Percentiles rank a stretch among this genome's conserved stretches.
These are phyloP conservation scores for Trypanosoma melophagium DNA, from an alignment of 208 protist genomes.

Conservation along the genomic window DNA sequence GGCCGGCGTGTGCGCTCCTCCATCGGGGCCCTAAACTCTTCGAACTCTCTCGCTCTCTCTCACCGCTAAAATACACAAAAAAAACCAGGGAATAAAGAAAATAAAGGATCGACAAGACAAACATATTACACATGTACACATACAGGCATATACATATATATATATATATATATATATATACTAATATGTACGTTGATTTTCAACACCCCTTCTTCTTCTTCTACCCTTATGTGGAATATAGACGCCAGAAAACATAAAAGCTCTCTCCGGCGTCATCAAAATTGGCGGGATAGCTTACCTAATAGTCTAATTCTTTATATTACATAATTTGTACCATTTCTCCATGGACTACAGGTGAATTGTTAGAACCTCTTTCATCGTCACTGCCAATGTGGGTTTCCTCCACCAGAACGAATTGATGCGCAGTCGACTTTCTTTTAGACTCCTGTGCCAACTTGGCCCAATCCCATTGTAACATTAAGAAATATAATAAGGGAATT, in stretches of 20 bases:
- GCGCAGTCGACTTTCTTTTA: not conserved
- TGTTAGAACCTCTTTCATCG: not conserved
- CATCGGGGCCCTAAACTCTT: not conserved
- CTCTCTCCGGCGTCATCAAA: too few species aligned
- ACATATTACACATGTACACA: too few species aligned
- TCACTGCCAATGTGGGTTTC: not conserved
- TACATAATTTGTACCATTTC: not conserved
- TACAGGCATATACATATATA: too few species aligned
- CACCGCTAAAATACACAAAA: not conserved
- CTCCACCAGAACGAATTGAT: constrained; percentile 8
- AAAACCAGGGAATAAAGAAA: too few species aligned
- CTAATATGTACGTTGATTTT: not conserved
- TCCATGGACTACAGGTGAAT: not conserved
- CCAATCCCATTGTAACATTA: constrained; percentile 62
- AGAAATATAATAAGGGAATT: constrained; percentile 48
- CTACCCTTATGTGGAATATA: too few species aligned
- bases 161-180: not conserved
- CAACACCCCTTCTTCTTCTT: too few species aligned
- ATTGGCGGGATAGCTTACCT: too few species aligned
- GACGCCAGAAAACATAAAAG: not conserved
- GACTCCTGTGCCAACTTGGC: constrained; percentile 41
- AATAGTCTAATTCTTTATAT: too few species aligned
- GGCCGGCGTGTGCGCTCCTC: constrained; percentile 14
- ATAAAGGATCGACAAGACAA: too few species aligned
- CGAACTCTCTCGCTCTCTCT: not conserved